Conservation (phyloP, 2,329 filamentous ascomycete genomes). For the Beauveria sp. region DNA sequence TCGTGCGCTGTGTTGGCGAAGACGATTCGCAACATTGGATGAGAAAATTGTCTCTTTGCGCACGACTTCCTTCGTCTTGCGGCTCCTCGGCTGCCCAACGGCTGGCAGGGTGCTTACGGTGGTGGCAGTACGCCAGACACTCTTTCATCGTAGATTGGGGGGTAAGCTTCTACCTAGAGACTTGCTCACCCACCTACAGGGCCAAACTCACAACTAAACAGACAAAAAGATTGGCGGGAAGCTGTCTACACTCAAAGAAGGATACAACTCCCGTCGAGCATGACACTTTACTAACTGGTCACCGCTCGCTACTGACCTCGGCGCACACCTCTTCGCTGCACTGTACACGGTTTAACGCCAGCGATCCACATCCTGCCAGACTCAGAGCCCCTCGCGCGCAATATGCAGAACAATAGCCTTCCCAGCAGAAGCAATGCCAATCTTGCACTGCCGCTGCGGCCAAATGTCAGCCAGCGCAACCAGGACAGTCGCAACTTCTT, state of each 20-base stretch:
- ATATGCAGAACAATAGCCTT: slow-evolving; percentile 5
- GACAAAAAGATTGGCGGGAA: not conserved
- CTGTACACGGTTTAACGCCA: not conserved
- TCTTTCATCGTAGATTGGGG: not conserved
- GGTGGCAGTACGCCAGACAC: not conserved
- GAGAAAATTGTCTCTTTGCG: not conserved
- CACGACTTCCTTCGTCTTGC: not conserved
- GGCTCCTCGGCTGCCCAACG: not conserved
- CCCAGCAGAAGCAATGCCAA: slow-evolving; percentile 30
- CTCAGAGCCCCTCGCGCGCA: not conserved
- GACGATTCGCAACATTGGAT: too few species aligned
- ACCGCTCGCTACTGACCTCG: not conserved
- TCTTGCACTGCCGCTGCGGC: slow-evolving; percentile 44
- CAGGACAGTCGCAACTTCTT: slow-evolving; percentile 50
- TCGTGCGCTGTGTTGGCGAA: not conserved
- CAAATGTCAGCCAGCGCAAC: slow-evolving; percentile 40
- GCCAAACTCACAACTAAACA: not conserved
- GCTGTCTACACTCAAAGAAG: not conserved
- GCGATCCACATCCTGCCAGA: not conserved
- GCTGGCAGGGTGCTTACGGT: not conserved
- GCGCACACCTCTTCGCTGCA: not conserved
- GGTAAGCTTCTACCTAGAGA: not conserved
- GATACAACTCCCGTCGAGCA: not conserved
- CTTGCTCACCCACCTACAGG: not conserved
- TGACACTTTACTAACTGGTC: not conserved